phyloP scores from a whole-genome alignment of 768 basidiomycete species.

The Collybiopsis confluens region DNA sequence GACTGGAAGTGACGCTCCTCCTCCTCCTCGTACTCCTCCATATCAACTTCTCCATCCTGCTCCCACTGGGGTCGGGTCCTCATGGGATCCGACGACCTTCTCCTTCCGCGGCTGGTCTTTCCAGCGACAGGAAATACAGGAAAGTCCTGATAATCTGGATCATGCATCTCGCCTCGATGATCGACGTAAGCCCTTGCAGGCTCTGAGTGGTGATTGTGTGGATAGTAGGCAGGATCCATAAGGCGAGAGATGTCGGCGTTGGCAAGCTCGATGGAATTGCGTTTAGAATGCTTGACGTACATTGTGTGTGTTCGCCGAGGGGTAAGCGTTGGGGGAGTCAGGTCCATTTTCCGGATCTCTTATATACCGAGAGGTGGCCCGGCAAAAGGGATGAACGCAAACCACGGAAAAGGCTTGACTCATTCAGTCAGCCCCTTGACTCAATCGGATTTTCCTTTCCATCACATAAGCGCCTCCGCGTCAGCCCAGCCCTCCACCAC shows the following conservation, averaged over 20 bases:
- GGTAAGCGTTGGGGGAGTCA: not conserved
- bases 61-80: not conserved
- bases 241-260: slow-evolving; percentile 3
- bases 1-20: not conserved
- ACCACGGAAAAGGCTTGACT: no score
- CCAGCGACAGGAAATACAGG: not conserved
- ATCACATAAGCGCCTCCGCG: no score
- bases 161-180: not conserved
- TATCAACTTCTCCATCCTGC: not conserved
- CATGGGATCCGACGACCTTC: not conserved
- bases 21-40: not conserved
- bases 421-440: no score
- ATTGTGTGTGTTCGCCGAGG: no score
- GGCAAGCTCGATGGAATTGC: not conserved
- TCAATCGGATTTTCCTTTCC: no score
- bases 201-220: not conserved
- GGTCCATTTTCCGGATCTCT: not conserved
- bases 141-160: slow-evolving; percentile 4
- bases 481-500: no score
- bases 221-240: slow-evolving; percentile 1
- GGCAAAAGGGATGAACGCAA: not conserved
- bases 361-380: not conserved
- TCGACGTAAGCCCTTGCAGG: slow-evolving; percentile 1
- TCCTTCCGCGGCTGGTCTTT: not conserved
- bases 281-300: not conserved